Evolutionary conservation across 257 asterid genomes (phyloP).

Genomic region (Osmanthus fragrans): DNA sequence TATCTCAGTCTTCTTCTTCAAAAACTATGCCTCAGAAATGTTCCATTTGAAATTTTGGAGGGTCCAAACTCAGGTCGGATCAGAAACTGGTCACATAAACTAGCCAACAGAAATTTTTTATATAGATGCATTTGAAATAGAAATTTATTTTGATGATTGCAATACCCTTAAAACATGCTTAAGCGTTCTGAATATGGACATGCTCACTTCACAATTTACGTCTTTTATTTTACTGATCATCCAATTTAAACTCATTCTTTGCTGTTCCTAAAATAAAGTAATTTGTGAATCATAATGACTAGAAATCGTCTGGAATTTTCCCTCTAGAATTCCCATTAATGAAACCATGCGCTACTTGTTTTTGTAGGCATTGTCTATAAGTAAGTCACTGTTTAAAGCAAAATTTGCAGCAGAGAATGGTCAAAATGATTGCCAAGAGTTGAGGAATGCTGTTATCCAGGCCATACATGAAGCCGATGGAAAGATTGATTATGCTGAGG

Average conservation of each 20-base stretch:
- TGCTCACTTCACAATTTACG: neutral
- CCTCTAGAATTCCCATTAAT: neutral
- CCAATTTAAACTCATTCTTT: neutral
- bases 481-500: slow-evolving; percentile 87
- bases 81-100: neutral
- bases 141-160: neutral
- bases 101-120: neutral
- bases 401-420: slow-evolving; percentile 64
- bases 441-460: slow-evolving; percentile 48
- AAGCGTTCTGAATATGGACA: neutral
- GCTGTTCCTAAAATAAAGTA: neutral
- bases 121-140: neutral
- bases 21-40: neutral
- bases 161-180: neutral
- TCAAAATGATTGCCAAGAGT: slow-evolving; percentile 46
- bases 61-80: neutral
- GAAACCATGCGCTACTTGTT: neutral
- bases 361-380: slow-evolving; percentile 75
- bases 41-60: neutral
- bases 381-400: slow-evolving; percentile 56
- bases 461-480: slow-evolving; percentile 73
- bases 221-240: neutral
- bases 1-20: neutral
- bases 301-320: neutral
- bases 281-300: neutral